These are phyloP conservation scores for Neophaeococcomyces aloes DNA, from an alignment of 2,329 filamentous ascomycete species.

Conservation along the genomic window DNA sequence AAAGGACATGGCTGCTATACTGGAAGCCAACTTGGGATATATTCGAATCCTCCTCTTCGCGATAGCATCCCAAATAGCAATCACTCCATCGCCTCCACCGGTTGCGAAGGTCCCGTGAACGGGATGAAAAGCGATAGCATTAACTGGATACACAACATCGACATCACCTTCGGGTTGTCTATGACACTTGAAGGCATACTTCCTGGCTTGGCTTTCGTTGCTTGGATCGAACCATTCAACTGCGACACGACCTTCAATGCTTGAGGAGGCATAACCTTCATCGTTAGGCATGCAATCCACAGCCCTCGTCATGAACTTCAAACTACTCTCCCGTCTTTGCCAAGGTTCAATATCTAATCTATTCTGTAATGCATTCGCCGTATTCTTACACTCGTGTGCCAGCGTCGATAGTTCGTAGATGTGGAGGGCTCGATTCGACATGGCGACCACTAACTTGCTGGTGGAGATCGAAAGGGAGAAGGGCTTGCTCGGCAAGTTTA, in stretches of 20 bases:
- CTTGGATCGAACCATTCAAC: slow-evolving; percentile 97
- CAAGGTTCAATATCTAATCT: slow-evolving; percentile 59
- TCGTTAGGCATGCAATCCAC: slow-evolving; percentile 96
- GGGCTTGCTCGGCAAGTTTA: slow-evolving; percentile 72
- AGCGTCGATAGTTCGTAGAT: slow-evolving; percentile 81
- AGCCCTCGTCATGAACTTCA: slow-evolving; percentile 91
- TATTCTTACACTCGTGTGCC: slow-evolving; percentile 41
- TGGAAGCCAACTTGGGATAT: slow-evolving; percentile 73
- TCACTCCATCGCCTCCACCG: slow-evolving; percentile 79
- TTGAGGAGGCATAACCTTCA: slow-evolving; percentile 80
- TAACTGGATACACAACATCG: slow-evolving; percentile 84
- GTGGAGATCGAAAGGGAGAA: slow-evolving; percentile 71
- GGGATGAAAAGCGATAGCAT: slow-evolving; percentile 80
- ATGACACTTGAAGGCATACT: slow-evolving; percentile 99
- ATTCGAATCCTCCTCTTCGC: slow-evolving; percentile 82
- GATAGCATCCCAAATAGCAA: slow-evolving; percentile 87
- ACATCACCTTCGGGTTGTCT: slow-evolving; percentile 58
- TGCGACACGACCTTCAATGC: slow-evolving; percentile 88
- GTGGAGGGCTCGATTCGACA: slow-evolving; percentile 85
- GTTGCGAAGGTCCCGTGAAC: slow-evolving; percentile 74
- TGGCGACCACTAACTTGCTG: slow-evolving; percentile 85
- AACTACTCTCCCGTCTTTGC: slow-evolving; percentile 85
- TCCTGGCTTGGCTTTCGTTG: slow-evolving; percentile 74
- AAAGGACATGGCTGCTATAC: slow-evolving; percentile 67
- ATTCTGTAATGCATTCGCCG: slow-evolving; percentile 33